Evolutionary conservation across 768 basidiomycete genomes (phyloP), one percentile per base, ranked within the genome.

Genomic region (Leccinellum rugosiceps): DNA sequence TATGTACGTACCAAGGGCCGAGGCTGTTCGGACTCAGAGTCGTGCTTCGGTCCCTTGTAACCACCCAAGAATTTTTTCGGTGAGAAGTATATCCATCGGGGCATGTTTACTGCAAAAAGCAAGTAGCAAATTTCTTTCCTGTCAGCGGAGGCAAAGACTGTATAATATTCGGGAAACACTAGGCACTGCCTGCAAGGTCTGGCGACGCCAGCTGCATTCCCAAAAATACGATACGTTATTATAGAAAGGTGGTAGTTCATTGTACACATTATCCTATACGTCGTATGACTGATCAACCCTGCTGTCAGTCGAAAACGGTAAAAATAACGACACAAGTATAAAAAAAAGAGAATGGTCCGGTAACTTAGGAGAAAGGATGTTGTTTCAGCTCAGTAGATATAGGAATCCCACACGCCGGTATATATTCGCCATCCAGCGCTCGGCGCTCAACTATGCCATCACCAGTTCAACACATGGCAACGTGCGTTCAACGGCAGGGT

Each of bases 401-500:
- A 19, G 11, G 10, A 43, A 38, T n/a, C n/a, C 19, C 41, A 43
- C 19, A 19, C 41, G 19, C 41, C 41, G 41, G 10, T 19, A n/a
- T 8, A 43, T 43, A 43, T 43, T 19, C 41, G 19, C 10, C 41
- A 43, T 43, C 11, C 14, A 15, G 34, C 6, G 34, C 34, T 34
- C n/a, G 2, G n/a, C 6, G 34, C 34, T 34, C n/a, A 5, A 10
- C 30, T n/a, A 32, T 34, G 21, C 34, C 21, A 30, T 60, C 32
- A 60, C 56, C 56, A 60, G 35, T 14, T 53, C 25, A 60, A 38
- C 13, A 47, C 38, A 11, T 26, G 50, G 44, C 51, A 32, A 26
- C 52, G 59, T 10, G 45, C 59, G 13, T 60, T 60, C 34, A 60
- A 21, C 1, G 59, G 59, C 17, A 60, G 34, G 6, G 52, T 51